A percentile compares a stretch with the other conserved stretches of the same genome.
Evolutionary conservation across 208 protist genomes (phyloP).

Genomic region (Cochliopodium minus): DNA sequence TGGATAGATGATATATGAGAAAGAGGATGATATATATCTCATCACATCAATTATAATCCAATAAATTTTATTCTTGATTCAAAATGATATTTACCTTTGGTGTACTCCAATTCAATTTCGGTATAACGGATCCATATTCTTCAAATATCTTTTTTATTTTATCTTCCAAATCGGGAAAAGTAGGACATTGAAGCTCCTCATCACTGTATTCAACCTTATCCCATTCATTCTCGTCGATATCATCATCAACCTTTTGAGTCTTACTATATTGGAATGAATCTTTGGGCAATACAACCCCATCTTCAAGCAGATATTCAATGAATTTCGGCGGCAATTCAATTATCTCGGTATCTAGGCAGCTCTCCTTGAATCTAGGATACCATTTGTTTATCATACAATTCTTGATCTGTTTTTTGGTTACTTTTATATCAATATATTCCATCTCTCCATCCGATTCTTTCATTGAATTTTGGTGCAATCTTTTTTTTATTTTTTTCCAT

Average conservation of each 20-base stretch:
- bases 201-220: neutral
- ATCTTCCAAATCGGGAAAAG: slow-evolving; percentile 12
- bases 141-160: slow-evolving; percentile 11
- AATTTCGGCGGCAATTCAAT: neutral
- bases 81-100: slow-evolving; percentile 10
- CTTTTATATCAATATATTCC: neutral
- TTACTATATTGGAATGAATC: neutral
- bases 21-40: too few species aligned
- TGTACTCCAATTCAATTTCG: slow-evolving; percentile 27
- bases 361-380: neutral
- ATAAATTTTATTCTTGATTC: too few species aligned
- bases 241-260: neutral
- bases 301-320: neutral
- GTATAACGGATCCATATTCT: slow-evolving; percentile 17
- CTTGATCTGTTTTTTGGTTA: neutral
- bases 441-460: too few species aligned
- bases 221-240: neutral
- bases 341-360: neutral
- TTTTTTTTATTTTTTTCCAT: too few species aligned
- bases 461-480: too few species aligned
- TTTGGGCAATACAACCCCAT: neutral
- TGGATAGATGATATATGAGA: too few species aligned
- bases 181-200: neutral
- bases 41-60: neutral
- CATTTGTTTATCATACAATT: neutral